Conservation (phyloP, 1,284 basidiomycete genomes). For the Rhodofomes roseus region DNA sequence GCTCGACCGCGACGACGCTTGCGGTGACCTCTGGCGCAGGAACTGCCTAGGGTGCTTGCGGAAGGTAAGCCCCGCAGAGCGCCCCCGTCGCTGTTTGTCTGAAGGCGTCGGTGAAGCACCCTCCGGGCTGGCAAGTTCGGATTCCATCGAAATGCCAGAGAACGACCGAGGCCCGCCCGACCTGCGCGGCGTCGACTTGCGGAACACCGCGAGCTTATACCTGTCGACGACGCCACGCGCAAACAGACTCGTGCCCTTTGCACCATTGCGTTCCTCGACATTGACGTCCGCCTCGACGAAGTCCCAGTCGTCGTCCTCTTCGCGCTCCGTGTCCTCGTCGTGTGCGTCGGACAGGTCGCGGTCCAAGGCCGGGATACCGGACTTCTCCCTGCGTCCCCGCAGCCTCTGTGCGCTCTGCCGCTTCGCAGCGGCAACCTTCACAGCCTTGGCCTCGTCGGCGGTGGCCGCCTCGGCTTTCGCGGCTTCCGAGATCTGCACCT, state of each 20-base stretch:
- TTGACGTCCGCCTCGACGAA: slow-evolving; percentile 66
- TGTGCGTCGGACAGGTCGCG: slow-evolving; percentile 55
- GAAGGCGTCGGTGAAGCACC: slow-evolving; percentile 43
- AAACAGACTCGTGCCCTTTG: slow-evolving; percentile 72
- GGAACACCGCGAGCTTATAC: slow-evolving; percentile 78
- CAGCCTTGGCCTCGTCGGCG: slow-evolving; percentile 7
- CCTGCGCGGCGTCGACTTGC: slow-evolving; percentile 65
- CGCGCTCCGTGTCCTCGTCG: slow-evolving; percentile 59
- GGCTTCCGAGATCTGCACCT: background rate
- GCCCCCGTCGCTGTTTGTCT: slow-evolving; percentile 61
- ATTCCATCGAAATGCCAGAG: slow-evolving; percentile 56
- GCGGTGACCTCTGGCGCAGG: slow-evolving; percentile 61
- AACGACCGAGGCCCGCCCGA: slow-evolving; percentile 36
- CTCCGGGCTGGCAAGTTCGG: slow-evolving; percentile 35
- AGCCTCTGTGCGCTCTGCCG: slow-evolving; percentile 23
- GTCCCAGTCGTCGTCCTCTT: slow-evolving; percentile 84
- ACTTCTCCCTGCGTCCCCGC: slow-evolving; percentile 62
- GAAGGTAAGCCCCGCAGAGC: slow-evolving; percentile 65
- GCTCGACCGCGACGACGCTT: slow-evolving; percentile 54
- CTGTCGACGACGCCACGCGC: slow-evolving; percentile 81
- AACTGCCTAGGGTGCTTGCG: slow-evolving; percentile 67
- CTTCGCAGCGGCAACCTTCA: slow-evolving; percentile 28
- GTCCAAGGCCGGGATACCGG: slow-evolving; percentile 73
- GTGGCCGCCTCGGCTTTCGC: background rate
- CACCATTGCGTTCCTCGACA: slow-evolving; percentile 77